Percentiles rank a stretch among this genome's conserved stretches.
Conservation (phyloP, 192 early-diverging fungal genomes). For the Kappamyces sp. region DNA sequence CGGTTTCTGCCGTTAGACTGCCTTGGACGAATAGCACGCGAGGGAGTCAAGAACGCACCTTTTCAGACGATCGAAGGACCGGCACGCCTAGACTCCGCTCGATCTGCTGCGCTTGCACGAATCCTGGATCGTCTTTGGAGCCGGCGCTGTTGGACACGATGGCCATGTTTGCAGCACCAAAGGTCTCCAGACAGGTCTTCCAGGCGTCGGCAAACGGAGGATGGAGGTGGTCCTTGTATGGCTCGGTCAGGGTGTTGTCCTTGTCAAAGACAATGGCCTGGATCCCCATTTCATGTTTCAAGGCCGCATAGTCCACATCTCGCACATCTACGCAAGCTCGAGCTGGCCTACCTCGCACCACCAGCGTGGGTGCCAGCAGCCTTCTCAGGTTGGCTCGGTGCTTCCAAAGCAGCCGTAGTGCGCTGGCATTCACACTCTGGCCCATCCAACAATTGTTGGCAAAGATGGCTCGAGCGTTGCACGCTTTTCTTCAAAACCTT, state of each 20-base stretch:
- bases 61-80: neutral
- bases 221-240: conserved; percentile 66
- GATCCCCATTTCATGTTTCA: conserved; percentile 40
- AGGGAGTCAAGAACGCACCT: neutral
- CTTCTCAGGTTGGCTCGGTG: too few relatives aligned
- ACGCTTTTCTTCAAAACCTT: too few relatives aligned
- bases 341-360: too few relatives aligned
- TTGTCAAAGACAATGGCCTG: conserved; percentile 87
- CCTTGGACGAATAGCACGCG: neutral
- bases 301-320: too few relatives aligned
- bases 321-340: too few relatives aligned
- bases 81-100: neutral
- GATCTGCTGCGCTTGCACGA: conserved; percentile 16
- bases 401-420: too few relatives aligned
- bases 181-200: conserved; percentile 54
- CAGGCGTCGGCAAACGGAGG: conserved; percentile 69
- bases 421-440: too few relatives aligned
- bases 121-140: conserved; percentile 62
- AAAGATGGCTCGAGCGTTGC: too few relatives aligned
- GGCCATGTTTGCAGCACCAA: conserved; percentile 55
- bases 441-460: too few relatives aligned
- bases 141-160: conserved; percentile 94
- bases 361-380: too few relatives aligned
- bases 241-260: conserved; percentile 90
- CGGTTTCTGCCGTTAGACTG: conserved; percentile 60